Evolutionary conservation across 345 rosid genomes (phyloP).

Genomic region (Gossypium sturtianum): DNA sequence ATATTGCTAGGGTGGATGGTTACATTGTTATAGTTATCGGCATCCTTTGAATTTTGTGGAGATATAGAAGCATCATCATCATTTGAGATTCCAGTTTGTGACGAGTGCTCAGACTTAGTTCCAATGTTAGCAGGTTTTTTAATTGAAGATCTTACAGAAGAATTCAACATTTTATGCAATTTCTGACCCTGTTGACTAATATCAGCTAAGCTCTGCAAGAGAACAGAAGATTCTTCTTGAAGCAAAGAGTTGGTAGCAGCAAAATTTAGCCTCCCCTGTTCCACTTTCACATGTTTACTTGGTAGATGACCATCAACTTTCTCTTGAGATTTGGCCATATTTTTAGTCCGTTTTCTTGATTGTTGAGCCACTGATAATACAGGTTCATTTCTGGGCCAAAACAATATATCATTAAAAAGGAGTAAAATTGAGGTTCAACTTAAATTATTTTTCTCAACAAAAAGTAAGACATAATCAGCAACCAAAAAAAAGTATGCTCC

Average conservation of each 20-base stretch:
- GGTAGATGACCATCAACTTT: conserved; percentile 14
- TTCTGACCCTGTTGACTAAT: conserved; percentile 14
- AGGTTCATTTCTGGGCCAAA: conserved; percentile 21
- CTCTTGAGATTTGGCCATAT: conserved; percentile 13
- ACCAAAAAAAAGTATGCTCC: background rate
- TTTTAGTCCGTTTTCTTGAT: conserved; percentile 26
- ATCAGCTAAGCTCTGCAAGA: conserved; percentile 14
- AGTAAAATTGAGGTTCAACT: background rate
- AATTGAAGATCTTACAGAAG: conserved; percentile 20
- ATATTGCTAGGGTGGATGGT: conserved; percentile 15
- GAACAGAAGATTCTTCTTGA: conserved; percentile 17
- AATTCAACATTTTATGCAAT: conserved; percentile 12
- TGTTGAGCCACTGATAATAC: conserved; percentile 14
- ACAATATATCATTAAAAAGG: background rate
- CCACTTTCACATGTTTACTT: conserved; percentile 25
- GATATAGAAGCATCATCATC: conserved; percentile 17
- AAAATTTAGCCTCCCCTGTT: conserved; percentile 19
- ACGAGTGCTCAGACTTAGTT: conserved; percentile 15
- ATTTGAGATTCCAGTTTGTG: conserved; percentile 17
- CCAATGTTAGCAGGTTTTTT: conserved; percentile 16
- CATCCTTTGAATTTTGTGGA: conserved; percentile 11
- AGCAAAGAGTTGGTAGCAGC: conserved; percentile 9
- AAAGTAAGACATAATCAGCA: background rate
- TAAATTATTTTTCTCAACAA: background rate
- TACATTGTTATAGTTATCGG: conserved; percentile 16